Conservation (phyloP, 805 yeast genomes). For the Wickerhamomyces chambardii region DNA sequence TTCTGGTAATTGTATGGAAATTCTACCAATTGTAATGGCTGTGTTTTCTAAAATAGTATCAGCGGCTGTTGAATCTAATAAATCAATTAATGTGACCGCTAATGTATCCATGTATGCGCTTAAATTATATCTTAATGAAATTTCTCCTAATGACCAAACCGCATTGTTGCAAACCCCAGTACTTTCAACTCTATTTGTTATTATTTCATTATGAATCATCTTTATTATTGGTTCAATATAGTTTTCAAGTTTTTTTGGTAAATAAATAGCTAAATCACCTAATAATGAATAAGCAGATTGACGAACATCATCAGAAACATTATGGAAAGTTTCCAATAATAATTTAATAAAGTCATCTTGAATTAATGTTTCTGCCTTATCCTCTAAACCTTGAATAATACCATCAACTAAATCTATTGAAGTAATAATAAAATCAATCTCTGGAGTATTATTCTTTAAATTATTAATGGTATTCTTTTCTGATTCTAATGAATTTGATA, state of each 20-base stretch:
- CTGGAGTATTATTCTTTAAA: constrained; percentile 68
- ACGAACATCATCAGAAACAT: constrained; percentile 78
- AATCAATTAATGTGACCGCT: constrained; percentile 46
- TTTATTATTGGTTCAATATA: constrained; percentile 44
- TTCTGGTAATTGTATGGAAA: constrained; percentile 59
- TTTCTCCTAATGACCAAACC: constrained; percentile 90
- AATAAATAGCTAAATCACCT: constrained; percentile 78
- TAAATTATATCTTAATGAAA: constrained; percentile 51
- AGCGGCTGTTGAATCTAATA: constrained; percentile 49
- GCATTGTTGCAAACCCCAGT: constrained; percentile 79
- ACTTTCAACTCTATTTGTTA: constrained; percentile 37
- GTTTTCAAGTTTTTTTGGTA: constrained; percentile 24
- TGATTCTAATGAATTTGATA: constrained; percentile 57
- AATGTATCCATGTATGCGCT: constrained; percentile 46
- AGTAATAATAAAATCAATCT: constrained; percentile 84
- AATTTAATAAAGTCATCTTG: constrained; percentile 46
- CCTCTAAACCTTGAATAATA: constrained; percentile 78
- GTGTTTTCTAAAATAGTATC: constrained; percentile 75
- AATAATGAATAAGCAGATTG: constrained; percentile 85
- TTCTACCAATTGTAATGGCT: constrained; percentile 82
- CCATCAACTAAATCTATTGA: constrained; percentile 90
- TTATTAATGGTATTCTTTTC: constrained; percentile 57
- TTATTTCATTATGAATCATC: constrained; percentile 63
- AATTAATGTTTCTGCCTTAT: constrained; percentile 49
- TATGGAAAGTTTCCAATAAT: constrained; percentile 62